phyloP scores from a whole-genome alignment of 257 asterid genomes.

The Nicotiana benthamiana region DNA sequence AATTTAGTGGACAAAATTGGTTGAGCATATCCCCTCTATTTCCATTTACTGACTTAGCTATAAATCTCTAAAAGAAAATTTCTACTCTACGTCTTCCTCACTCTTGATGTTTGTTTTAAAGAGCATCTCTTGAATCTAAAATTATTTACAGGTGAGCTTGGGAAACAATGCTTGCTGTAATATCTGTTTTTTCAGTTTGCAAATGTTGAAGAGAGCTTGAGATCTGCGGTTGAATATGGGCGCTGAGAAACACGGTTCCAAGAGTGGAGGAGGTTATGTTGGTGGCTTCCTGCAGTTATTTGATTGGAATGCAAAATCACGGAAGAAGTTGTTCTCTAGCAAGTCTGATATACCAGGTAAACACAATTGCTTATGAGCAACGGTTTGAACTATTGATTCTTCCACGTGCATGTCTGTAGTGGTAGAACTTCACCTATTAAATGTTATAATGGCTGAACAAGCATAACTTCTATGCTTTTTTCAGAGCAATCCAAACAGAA shows the following conservation, averaged over 20 bases:
- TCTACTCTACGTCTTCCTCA: background rate
- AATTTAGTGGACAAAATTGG: background rate
- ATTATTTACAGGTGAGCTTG: background rate
- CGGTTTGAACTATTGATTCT: background rate
- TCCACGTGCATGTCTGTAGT: background rate
- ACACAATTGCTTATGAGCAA: background rate
- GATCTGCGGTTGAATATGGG: constrained; percentile 38
- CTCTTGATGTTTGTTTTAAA: background rate
- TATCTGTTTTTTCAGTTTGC: constrained; percentile 2
- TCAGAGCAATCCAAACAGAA: constrained; percentile 80
- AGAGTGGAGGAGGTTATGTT: constrained; percentile 57
- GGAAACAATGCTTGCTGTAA: background rate
- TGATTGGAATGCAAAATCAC: constrained; percentile 88
- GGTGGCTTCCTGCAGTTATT: constrained; percentile 86
- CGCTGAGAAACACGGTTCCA: constrained; percentile 56
- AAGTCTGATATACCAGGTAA: constrained; percentile 65
- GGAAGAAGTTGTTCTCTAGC: constrained; percentile 72
- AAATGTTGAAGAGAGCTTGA: constrained; percentile 10
- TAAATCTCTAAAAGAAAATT: background rate
- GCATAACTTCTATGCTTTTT: constrained; percentile 9
- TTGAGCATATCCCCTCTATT: background rate
- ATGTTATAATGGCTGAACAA: background rate
- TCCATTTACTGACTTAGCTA: background rate
- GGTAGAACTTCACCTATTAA: background rate
- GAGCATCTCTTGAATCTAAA: background rate